Evolutionary conservation across 164 flowering plant genomes (phyloP).

Genomic region (Chimonanthus praecox): DNA sequence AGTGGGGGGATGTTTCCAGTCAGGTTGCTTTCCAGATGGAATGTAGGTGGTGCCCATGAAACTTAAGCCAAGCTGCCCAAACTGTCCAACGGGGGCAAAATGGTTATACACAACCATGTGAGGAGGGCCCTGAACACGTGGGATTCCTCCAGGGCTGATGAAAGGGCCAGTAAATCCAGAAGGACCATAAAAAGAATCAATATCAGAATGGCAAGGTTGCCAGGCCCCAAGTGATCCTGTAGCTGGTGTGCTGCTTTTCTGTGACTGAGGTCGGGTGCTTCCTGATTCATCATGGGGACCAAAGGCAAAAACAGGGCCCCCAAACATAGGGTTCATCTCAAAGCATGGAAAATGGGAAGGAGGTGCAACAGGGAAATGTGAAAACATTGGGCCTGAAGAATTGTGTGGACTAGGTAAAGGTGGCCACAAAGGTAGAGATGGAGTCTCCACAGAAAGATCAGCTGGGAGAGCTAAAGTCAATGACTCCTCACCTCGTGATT

Average conservation of each 20-base stretch:
- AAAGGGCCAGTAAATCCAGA: conserved; percentile 84
- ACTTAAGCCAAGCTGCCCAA: conserved; percentile 86
- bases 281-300: conserved; percentile 76
- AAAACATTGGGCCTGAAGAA: conserved; percentile 64
- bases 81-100: conserved; percentile 86
- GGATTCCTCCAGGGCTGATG: conserved; percentile 69
- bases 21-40: conserved; percentile 85
- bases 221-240: conserved; percentile 69
- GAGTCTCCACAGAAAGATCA: conserved; percentile 92
- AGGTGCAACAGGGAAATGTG: conserved; percentile 75
- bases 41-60: conserved; percentile 87
- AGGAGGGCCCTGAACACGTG: conserved; percentile 78
- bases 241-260: conserved; percentile 44
- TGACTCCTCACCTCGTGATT: conserved; percentile 68
- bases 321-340: conserved; percentile 85
- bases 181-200: conserved; percentile 88
- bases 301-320: conserved; percentile 79
- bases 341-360: conserved; percentile 79
- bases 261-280: conserved; percentile 54
- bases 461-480: conserved; percentile 87
- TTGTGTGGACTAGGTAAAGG: conserved; percentile 71
- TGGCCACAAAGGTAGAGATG: conserved; percentile 83
- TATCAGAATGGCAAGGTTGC: conserved; percentile 78
- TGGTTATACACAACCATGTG: conserved; percentile 95
- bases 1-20: conserved; percentile 64